phyloP scores from a whole-genome alignment of 2,329 filamentous ascomycete species.

The Xylariaceae sp. region DNA sequence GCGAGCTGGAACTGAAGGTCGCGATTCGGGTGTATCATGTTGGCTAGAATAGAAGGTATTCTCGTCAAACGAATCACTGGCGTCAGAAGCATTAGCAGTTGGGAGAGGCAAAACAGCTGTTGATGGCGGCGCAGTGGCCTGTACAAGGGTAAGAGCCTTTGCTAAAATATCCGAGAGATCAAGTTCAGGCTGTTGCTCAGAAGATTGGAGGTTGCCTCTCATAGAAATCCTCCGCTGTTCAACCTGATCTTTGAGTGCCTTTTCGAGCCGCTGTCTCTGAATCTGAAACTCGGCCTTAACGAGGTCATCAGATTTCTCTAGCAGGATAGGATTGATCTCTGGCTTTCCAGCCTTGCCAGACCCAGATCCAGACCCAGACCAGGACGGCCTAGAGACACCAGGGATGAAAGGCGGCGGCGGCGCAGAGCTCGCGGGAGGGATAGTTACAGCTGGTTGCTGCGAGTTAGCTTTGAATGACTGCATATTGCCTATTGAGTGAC shows the following conservation, averaged over 20 bases:
- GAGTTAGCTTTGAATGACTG: slow-evolving; percentile 47
- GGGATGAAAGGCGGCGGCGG: slow-evolving; percentile 39
- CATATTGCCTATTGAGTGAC: slow-evolving; percentile 41
- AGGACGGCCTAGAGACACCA: slow-evolving; percentile 50
- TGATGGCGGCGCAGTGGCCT: slow-evolving; percentile 68
- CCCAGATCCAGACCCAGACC: slow-evolving; percentile 46
- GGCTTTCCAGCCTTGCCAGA: slow-evolving; percentile 64
- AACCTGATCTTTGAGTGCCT: slow-evolving; percentile 75
- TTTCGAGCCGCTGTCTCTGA: slow-evolving; percentile 83
- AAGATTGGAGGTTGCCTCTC: slow-evolving; percentile 50
- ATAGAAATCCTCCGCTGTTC: slow-evolving; percentile 63
- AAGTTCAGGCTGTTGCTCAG: slow-evolving; percentile 66
- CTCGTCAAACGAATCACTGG: slow-evolving; percentile 86
- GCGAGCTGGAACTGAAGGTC: slow-evolving; percentile 56
- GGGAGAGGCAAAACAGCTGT: slow-evolving; percentile 59
- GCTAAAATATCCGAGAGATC: slow-evolving; percentile 76
- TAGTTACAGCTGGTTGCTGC: slow-evolving; percentile 43
- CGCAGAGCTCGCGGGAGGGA: slow-evolving; percentile 32
- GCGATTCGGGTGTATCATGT: slow-evolving; percentile 75
- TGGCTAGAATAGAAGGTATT: slow-evolving; percentile 97
- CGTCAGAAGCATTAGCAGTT: slow-evolving; percentile 64
- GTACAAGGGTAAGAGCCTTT: slow-evolving; percentile 74
- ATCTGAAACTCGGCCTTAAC: slow-evolving; percentile 82
- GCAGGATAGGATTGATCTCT: slow-evolving; percentile 80
- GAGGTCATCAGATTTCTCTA: slow-evolving; percentile 85